A percentile compares a stretch with the other conserved stretches of the same genome.
Evolutionary conservation across 768 basidiomycete species (phyloP).

Genomic region (Lactarius sanguifluus): DNA sequence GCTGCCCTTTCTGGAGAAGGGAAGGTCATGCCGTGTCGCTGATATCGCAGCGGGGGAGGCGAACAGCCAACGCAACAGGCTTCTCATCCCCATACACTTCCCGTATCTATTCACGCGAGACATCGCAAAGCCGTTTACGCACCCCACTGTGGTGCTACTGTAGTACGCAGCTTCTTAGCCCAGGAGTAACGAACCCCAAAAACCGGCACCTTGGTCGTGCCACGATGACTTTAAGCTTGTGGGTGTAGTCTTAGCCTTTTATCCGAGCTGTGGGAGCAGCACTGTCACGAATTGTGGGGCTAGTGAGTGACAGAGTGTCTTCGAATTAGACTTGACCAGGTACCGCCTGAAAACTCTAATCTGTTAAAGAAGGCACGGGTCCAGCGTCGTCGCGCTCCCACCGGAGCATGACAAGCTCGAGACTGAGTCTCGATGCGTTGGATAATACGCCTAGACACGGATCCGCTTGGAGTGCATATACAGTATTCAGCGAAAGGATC

Average conservation of each 20-base stretch:
- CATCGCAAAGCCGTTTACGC: neutral
- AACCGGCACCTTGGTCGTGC: constrained; percentile 4
- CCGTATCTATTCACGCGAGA: neutral
- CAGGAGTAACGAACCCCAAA: neutral
- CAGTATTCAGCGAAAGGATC: constrained; percentile 5
- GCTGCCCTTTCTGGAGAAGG: neutral
- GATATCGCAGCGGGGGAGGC: neutral
- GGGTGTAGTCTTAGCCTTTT: neutral
- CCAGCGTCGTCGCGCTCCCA: neutral
- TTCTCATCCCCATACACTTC: neutral
- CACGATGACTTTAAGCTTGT: neutral
- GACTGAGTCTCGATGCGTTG: neutral
- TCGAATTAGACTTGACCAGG: neutral
- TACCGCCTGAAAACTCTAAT: neutral
- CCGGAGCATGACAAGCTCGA: constrained; percentile 10
- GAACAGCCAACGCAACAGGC: neutral
- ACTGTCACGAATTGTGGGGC: neutral
- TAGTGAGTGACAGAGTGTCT: neutral
- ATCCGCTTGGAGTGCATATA: neutral
- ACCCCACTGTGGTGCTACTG: neutral
- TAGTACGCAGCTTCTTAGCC: neutral
- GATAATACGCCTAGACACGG: neutral
- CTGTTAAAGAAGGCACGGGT: neutral
- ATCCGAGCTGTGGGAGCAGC: neutral
- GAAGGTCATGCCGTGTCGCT: neutral